Percentiles rank a stretch among this genome's conserved stretches.
Conservation (phyloP, 352 stramenopile genomes). For the Blastocystis sp. region DNA sequence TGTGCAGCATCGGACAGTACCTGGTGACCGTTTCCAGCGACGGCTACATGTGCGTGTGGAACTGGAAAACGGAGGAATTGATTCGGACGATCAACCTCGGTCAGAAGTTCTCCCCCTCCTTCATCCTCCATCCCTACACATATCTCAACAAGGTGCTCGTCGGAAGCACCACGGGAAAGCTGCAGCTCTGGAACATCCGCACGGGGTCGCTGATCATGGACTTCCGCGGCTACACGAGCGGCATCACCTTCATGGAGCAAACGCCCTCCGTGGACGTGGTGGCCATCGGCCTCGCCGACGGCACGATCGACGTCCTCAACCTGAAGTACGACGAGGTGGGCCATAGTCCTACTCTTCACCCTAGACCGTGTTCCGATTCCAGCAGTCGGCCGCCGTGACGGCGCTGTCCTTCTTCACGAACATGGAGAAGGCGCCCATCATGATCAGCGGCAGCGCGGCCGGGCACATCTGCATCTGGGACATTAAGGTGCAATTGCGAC, state of each 20-base stretch:
- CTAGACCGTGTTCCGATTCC: constrained; percentile 61
- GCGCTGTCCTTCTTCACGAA: constrained; percentile 79
- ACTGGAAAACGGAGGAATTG: constrained; percentile 75
- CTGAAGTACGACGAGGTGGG: constrained; percentile 78
- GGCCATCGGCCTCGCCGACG: constrained; percentile 79
- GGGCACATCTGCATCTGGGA: constrained; percentile 62
- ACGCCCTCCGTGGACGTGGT: constrained; percentile 81
- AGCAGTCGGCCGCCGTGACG: constrained; percentile 36
- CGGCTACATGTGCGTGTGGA: constrained; percentile 67
- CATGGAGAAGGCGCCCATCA: constrained; percentile 79
- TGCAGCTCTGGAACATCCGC: constrained; percentile 83
- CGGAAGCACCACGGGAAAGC: constrained; percentile 77
- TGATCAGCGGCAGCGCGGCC: constrained; percentile 77
- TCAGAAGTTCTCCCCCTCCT: constrained; percentile 76
- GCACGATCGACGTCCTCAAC: constrained; percentile 80
- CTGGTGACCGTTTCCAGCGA: constrained; percentile 34
- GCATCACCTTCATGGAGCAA: constrained; percentile 78
- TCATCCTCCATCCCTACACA: constrained; percentile 81
- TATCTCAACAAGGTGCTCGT: constrained; percentile 86
- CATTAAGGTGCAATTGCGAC: background rate
- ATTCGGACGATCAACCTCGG: constrained; percentile 78
- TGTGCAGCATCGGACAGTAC: constrained; percentile 66
- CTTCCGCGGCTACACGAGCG: constrained; percentile 74
- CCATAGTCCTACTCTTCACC: background rate
- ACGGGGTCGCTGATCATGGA: constrained; percentile 81